These are phyloP conservation scores for Gastrolobium villosum DNA, from an alignment of 306 rosid genomes.

Conservation along the genomic window DNA sequence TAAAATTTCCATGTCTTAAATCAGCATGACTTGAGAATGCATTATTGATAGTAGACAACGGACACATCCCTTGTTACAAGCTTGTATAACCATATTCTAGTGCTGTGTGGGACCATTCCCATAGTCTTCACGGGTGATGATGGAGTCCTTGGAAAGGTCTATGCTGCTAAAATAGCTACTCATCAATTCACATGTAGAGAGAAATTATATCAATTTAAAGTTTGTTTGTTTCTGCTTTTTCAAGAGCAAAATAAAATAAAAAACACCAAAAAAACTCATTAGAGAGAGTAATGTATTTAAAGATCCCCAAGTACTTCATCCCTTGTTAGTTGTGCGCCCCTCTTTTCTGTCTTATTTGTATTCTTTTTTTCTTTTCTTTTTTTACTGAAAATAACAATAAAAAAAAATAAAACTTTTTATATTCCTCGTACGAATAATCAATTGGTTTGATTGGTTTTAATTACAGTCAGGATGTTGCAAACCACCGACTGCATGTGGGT, in stretches of 20 bases:
- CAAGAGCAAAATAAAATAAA: too few relatives aligned
- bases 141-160: constrained; percentile 36
- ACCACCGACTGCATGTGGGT: constrained; percentile 85
- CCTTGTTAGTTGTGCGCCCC: constrained; percentile 40
- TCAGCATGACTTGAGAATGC: constrained; percentile 18
- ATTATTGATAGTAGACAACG: constrained; percentile 35
- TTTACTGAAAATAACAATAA: not conserved
- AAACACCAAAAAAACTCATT: too few relatives aligned
- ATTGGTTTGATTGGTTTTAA: constrained; percentile 24
- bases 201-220: constrained; percentile 42
- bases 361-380: not conserved
- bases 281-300: too few relatives aligned
- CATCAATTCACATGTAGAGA: constrained; percentile 29
- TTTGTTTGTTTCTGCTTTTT: not conserved
- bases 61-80: constrained; percentile 42
- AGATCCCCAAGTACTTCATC: not conserved
- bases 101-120: constrained; percentile 46
- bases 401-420: not conserved
- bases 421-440: not conserved
- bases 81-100: constrained; percentile 28
- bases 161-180: constrained; percentile 28
- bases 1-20: not conserved
- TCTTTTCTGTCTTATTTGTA: not conserved
- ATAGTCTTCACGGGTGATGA: constrained; percentile 24
- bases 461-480: constrained; percentile 95